phyloP scores from a whole-genome alignment of 2,329 filamentous ascomycete species.

The Ceratocystiopsis minuta region DNA sequence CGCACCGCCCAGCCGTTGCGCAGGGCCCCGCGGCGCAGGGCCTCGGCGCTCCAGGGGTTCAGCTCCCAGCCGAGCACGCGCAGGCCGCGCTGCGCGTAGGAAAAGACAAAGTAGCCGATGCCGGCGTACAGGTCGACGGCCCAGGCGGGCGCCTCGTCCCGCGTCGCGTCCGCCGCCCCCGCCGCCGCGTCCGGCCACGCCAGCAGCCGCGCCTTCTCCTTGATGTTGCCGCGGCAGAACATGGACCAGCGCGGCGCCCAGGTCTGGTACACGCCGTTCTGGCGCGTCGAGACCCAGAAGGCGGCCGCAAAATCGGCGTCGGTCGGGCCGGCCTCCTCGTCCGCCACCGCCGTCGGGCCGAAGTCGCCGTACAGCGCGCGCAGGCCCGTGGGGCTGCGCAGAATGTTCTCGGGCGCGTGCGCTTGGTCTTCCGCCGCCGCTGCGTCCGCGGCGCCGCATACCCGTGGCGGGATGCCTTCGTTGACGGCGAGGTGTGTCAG shows the following conservation, averaged over 20 bases:
- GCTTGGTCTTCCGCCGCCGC: too few relatives aligned
- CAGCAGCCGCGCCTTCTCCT: slow-evolving; percentile 67
- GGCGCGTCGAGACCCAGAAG: slow-evolving; percentile 63
- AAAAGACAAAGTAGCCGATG: slow-evolving; percentile 87
- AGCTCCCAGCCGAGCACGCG: slow-evolving; percentile 76
- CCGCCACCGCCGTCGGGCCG: slow-evolving; percentile 28
- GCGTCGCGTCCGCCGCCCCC: neutral
- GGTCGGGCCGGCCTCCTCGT: slow-evolving; percentile 13
- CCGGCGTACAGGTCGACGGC: slow-evolving; percentile 78
- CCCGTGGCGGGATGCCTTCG: slow-evolving; percentile 37
- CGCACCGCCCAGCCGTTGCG: slow-evolving; percentile 48
- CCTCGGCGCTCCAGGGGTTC: slow-evolving; percentile 77
- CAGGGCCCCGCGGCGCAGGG: slow-evolving; percentile 54
- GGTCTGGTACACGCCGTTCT: slow-evolving; percentile 64
- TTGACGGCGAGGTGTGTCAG: slow-evolving; percentile 43
- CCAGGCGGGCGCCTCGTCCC: slow-evolving; percentile 15
- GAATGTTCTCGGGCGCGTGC: slow-evolving; percentile 41
- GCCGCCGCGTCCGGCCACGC: slow-evolving; percentile 21
- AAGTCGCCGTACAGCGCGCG: slow-evolving; percentile 58
- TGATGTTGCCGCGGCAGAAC: slow-evolving; percentile 83
- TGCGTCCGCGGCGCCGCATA: neutral
- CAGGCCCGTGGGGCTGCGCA: slow-evolving; percentile 56
- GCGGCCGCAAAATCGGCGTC: slow-evolving; percentile 42
- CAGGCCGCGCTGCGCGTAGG: slow-evolving; percentile 55
- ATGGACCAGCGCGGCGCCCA: slow-evolving; percentile 88